Evolutionary conservation across 352 stramenopile species (phyloP).

Genomic region (Globisporangium carolinianum): DNA sequence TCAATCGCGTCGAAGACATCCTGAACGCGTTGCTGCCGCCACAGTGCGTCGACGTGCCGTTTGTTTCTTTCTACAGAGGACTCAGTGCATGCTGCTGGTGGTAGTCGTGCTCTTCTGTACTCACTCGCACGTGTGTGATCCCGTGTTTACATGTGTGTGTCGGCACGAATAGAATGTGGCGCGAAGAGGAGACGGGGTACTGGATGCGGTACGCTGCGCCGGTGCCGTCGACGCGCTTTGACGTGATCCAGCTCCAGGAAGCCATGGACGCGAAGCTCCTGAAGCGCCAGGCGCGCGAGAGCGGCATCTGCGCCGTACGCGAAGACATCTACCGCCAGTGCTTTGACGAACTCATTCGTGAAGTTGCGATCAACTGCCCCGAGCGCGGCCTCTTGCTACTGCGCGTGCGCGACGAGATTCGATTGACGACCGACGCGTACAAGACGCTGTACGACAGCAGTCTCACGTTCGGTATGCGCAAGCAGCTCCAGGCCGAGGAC

Average conservation of each 20-base stretch:
- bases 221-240: conserved; percentile 86
- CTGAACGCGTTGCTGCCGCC: conserved; percentile 70
- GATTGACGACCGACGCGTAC: conserved; percentile 93
- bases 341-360: conserved; percentile 92
- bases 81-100: too few species aligned
- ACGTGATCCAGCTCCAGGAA: conserved; percentile 91
- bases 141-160: not conserved
- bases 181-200: conserved; percentile 66
- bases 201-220: conserved; percentile 91
- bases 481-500: conserved; percentile 91
- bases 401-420: conserved; percentile 90
- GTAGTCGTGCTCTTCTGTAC: too few species aligned
- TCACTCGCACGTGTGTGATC: too few species aligned
- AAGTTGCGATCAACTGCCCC: conserved; percentile 89
- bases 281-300: conserved; percentile 88
- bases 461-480: conserved; percentile 91
- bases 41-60: conserved; percentile 34
- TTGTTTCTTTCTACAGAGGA: not conserved
- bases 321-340: conserved; percentile 91
- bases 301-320: conserved; percentile 89
- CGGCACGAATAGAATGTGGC: conserved; percentile 53
- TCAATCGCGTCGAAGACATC: conserved; percentile 68
- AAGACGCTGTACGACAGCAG: conserved; percentile 93
- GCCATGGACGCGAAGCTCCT: conserved; percentile 86
- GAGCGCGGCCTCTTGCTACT: conserved; percentile 89